phyloP scores from a whole-genome alignment of 768 basidiomycete genomes.

The Daedalea quercina region DNA sequence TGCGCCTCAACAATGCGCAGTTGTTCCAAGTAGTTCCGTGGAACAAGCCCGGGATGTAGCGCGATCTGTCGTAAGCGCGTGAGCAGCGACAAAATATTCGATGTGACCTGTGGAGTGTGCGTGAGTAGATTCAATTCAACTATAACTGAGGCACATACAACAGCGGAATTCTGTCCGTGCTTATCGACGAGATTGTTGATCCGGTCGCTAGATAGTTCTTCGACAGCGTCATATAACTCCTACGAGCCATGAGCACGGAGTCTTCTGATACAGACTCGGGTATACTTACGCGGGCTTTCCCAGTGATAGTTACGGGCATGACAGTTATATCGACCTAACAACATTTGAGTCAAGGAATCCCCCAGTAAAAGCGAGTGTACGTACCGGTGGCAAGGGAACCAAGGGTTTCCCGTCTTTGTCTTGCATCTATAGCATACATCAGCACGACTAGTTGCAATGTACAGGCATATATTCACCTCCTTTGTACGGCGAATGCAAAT shows the following conservation, averaged over 20 bases:
- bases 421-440: constrained; percentile 56
- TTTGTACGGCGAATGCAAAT: constrained; percentile 80
- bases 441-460: neutral
- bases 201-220: constrained; percentile 53
- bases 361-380: neutral
- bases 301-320: constrained; percentile 58
- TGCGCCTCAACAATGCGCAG: constrained; percentile 31
- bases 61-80: constrained; percentile 81
- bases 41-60: constrained; percentile 73
- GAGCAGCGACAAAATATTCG: constrained; percentile 74
- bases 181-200: constrained; percentile 46
- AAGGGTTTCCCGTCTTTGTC: constrained; percentile 68
- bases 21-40: constrained; percentile 62
- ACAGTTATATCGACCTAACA: constrained; percentile 70
- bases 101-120: constrained; percentile 41
- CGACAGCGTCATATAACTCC: constrained; percentile 67
- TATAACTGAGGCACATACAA: constrained; percentile 12
- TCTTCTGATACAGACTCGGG: neutral
- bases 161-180: constrained; percentile 34
- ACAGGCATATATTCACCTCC: constrained; percentile 38
- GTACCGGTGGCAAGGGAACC: constrained; percentile 67
- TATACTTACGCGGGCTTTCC: constrained; percentile 54
- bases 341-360: neutral
- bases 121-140: neutral
- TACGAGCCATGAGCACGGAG: constrained; percentile 18